Evolutionary conservation across 139 green algal genomes (phyloP), one percentile per base, ranked within the genome.

Genomic region (Bryopsis sp.): DNA sequence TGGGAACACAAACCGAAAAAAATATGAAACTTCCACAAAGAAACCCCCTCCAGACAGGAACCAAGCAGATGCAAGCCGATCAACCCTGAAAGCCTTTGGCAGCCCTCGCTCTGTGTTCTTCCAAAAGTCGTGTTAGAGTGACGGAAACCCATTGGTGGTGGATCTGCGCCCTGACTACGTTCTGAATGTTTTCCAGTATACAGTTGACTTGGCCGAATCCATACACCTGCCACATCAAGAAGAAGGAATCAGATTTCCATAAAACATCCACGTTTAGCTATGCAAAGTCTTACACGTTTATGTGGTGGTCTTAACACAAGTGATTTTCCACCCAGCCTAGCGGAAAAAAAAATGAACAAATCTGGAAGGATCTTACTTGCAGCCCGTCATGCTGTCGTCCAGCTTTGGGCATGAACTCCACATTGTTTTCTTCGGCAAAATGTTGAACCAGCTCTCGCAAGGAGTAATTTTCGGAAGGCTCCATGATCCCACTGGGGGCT

Each of bases 381-480:
- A 96, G 75, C 11, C 92, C 90, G 36, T 95, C 84, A 46, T 96
- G 74, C 19, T 73, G 64, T 31, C 91, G 82, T 1, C 89, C 88
- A n/a, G 75, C 75, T 73, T 93, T 92, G 15, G 94, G 94, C 77
- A 97, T 54, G 61, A 98, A 96, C 58, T 86, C 72, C 2, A 99
- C 48, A 24, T 88, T 84, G 22, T 86, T 75, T 61, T 97, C 85
- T 33, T 84, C 78, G 2, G 92, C 92, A 79, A 89, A 97, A 2
- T 66, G 63, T 72, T 85, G 75, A 34, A 96, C 78, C 35, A 96
- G 74, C 32, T 95, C 84, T 39, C 81, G 78, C 48, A 96, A 71
- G 0, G 82, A 86, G 6, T 82, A 76, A 31, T 89, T 81, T 4
- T 65, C 28, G 2, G 29, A 38, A 61, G 37, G 37, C 28, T 8